Evolutionary conservation across 2,329 filamentous ascomycete species (phyloP).

Genomic region (Aspergillus carbonarius): DNA sequence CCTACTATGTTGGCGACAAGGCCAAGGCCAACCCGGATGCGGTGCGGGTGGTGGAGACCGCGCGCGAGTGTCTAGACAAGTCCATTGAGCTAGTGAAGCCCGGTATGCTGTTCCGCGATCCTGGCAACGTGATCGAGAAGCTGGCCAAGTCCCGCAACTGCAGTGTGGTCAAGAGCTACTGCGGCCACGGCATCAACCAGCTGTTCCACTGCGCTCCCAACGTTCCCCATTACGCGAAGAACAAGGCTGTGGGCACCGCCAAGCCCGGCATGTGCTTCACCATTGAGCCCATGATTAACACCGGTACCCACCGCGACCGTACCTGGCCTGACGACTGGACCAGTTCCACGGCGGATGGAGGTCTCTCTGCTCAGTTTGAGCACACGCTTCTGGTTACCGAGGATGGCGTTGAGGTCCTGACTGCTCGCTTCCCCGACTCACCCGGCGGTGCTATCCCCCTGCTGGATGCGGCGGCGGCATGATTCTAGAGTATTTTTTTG

Average conservation of each 20-base stretch:
- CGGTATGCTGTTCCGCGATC: slow-evolving; percentile 86
- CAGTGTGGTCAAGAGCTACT: slow-evolving; percentile 93
- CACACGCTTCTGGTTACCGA: slow-evolving; percentile 83
- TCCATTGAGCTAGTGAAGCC: slow-evolving; percentile 92
- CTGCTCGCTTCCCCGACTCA: slow-evolving; percentile 68
- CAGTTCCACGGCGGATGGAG: slow-evolving; percentile 86
- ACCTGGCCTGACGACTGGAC: slow-evolving; percentile 99
- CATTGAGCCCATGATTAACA: slow-evolving; percentile 96
- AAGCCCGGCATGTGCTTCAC: slow-evolving; percentile 99
- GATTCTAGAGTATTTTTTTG: background rate
- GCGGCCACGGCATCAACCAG: slow-evolving; percentile 90
- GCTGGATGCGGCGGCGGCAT: slow-evolving; percentile 37
- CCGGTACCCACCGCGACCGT: slow-evolving; percentile 86
- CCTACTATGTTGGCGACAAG: slow-evolving; percentile 93
- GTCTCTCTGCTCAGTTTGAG: slow-evolving; percentile 90
- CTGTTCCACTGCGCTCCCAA: slow-evolving; percentile 93
- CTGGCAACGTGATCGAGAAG: slow-evolving; percentile 93
- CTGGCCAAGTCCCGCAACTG: slow-evolving; percentile 82
- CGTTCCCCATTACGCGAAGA: slow-evolving; percentile 96
- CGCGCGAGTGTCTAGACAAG: slow-evolving; percentile 85
- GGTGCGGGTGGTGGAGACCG: slow-evolving; percentile 85
- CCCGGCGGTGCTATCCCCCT: slow-evolving; percentile 71
- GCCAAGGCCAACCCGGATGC: slow-evolving; percentile 80
- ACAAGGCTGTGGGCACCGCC: slow-evolving; percentile 91
- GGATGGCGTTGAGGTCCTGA: slow-evolving; percentile 77